Percentiles rank a stretch among this genome's conserved stretches.
phyloP scores from a whole-genome alignment of 139 green algal genomes.

The Ostreobium quekettii region DNA sequence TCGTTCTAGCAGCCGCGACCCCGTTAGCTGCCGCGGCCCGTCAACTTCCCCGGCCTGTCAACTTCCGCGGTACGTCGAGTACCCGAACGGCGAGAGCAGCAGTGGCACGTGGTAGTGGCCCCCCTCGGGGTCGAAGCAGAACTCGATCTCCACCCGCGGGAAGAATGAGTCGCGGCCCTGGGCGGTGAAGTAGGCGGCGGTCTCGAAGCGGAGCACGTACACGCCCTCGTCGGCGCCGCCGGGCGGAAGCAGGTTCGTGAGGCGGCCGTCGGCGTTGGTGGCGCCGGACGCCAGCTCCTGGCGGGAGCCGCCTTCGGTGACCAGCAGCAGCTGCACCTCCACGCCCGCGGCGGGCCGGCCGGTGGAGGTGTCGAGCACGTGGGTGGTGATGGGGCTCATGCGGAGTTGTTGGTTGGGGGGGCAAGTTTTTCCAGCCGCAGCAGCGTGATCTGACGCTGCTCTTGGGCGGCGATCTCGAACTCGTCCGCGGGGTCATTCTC shows the following conservation, averaged over 20 bases:
- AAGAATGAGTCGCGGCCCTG: too few species aligned
- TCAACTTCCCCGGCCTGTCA: too few species aligned
- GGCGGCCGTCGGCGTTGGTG: slow-evolving; percentile 79
- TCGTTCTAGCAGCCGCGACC: too few species aligned
- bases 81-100: slow-evolving; percentile 84
- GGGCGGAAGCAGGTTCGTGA: too few species aligned
- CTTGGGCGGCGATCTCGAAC: slow-evolving; percentile 63
- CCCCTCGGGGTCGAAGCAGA: slow-evolving; percentile 49
- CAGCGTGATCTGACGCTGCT: slow-evolving; percentile 96
- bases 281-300: slow-evolving; percentile 35
- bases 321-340: slow-evolving; percentile 49
- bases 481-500: slow-evolving; percentile 39
- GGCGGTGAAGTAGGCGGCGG: too few species aligned
- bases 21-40: too few species aligned
- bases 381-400: slow-evolving; percentile 82
- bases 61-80: slow-evolving; percentile 85
- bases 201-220: too few species aligned
- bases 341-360: slow-evolving; percentile 70
- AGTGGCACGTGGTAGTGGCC: slow-evolving; percentile 88
- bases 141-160: slow-evolving; percentile 59
- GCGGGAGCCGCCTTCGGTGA: slow-evolving; percentile 30
- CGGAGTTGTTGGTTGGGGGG: too few species aligned
- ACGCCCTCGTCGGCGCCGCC: too few species aligned
- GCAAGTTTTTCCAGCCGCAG: slow-evolving; percentile 58
- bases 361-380: slow-evolving; percentile 80